These are phyloP conservation scores for Phytophthora sojae DNA, from an alignment of 352 stramenopile species.

Conservation along the genomic window DNA sequence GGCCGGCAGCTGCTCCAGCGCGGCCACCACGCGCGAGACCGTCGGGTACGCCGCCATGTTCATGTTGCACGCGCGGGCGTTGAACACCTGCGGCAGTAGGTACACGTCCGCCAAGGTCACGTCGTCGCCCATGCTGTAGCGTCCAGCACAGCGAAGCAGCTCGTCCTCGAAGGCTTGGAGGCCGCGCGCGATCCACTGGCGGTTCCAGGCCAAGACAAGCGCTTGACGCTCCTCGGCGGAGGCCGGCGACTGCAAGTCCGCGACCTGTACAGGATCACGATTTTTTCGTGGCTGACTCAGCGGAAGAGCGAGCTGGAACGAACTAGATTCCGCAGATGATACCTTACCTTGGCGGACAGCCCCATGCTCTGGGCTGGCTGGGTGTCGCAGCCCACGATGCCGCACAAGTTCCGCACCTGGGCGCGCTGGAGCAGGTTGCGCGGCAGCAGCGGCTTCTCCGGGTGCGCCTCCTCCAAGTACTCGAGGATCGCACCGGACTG, in stretches of 20 bases:
- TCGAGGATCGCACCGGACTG: constrained; percentile 94
- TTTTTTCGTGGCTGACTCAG: constrained; percentile 5
- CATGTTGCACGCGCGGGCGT: constrained; percentile 85
- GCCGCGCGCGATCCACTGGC: constrained; percentile 79
- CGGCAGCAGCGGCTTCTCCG: constrained; percentile 76
- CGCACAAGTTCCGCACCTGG: constrained; percentile 83
- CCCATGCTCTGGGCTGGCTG: constrained; percentile 92
- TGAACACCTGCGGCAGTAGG: constrained; percentile 92
- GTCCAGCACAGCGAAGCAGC: constrained; percentile 49
- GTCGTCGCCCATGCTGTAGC: constrained; percentile 76
- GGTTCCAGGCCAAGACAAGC: constrained; percentile 51
- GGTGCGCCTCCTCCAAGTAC: constrained; percentile 91
- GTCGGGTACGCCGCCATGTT: constrained; percentile 85
- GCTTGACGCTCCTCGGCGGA: constrained; percentile 47
- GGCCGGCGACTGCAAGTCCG: constrained; percentile 45
- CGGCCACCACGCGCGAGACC: constrained; percentile 76
- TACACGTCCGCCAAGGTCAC: constrained; percentile 91
- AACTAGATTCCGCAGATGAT: constrained; percentile 24
- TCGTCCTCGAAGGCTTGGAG: constrained; percentile 81
- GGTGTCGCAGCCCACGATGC: constrained; percentile 91
- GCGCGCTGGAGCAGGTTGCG: constrained; percentile 69
- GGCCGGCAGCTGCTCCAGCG: constrained; percentile 72
- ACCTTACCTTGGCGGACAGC: constrained; percentile 53
- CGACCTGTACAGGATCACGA: constrained; percentile 23
- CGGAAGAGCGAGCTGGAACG: not conserved